phyloP scores from a whole-genome alignment of 1,284 basidiomycete species.

The Heterobasidion parviporum region DNA sequence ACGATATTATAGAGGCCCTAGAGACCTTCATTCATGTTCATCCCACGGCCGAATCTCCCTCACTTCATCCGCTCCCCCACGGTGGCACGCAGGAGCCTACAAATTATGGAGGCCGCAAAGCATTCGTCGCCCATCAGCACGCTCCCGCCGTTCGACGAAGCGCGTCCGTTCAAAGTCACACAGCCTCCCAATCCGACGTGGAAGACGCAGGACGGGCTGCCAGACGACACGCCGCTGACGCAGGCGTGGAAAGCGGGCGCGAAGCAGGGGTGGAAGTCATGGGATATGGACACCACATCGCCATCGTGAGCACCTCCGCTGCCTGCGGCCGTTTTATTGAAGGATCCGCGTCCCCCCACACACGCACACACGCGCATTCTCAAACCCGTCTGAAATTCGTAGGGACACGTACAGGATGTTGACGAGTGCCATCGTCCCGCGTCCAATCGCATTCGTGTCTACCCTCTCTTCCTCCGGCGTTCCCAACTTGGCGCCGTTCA shows the following conservation, averaged over 20 bases:
- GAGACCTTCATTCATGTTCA: no score
- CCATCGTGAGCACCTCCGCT: constrained; percentile 17
- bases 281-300: constrained; percentile 30
- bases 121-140: background rate
- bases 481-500: constrained; percentile 59
- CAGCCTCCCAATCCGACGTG: constrained; percentile 43
- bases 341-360: background rate
- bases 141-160: constrained; percentile 23
- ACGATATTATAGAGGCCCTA: no score
- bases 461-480: constrained; percentile 42
- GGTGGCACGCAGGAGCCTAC: no score
- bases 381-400: background rate
- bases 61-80: no score
- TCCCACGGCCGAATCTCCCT: no score
- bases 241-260: constrained; percentile 23
- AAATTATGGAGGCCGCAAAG: no score
- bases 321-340: background rate
- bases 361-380: constrained; percentile 6
- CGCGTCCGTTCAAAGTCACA: constrained; percentile 29
- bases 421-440: constrained; percentile 56
- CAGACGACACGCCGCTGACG: constrained; percentile 20
- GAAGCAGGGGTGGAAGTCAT: constrained; percentile 31
- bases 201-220: constrained; percentile 43
- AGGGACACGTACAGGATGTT: constrained; percentile 47
- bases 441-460: constrained; percentile 67